Evolutionary conservation across 371 early-diverging fungal genomes (phyloP), one percentile per base, ranked within the genome.

Genomic region (Phascolomyces articulosus): DNA sequence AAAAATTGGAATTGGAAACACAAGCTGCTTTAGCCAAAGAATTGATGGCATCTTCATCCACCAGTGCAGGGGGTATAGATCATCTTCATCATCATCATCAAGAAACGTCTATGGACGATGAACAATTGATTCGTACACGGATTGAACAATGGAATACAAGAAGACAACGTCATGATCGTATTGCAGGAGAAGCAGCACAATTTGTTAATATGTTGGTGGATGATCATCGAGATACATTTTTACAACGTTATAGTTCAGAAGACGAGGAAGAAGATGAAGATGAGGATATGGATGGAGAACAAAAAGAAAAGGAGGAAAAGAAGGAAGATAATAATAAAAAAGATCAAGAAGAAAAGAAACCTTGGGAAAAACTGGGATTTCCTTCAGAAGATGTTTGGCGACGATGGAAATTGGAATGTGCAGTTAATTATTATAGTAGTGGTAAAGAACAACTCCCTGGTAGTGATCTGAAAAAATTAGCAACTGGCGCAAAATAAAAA

Each of bases 1-100:
- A 88, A 63, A 69, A 75, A 38, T 55, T 84, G 40, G 87, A 87
- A 58, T 81, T 77, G 57, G 75, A 76, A 31, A 85, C 85, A 49
- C 80, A 78, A 62, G 78, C 76, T 11, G 80, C 83, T 4, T 71
- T 86, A 10, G 78, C 78, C n/a, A 70, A 66, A 9, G 80, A 79
- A 44, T 26, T 82, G 24, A 38, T 60, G 40, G 53, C 31, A 34
- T 34, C 34, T 11, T 34, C 34, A 9, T 34, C 34, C 24, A 55
- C 26, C 34, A 44, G 16, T 44, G 44, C 8, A 15, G n/a, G 44
- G 8, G 44, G n/a, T 44, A 18, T 4, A 44, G 15, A 57, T 15
- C 23, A 29, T 49, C 2, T 44, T 0, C 47, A 51, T 6, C 64
- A 56, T 18, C 59, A 51, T 1, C 40, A 29, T 2, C 41, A 49